These are phyloP conservation scores for Ophiocytium majus DNA, from an alignment of 352 stramenopile species.

Conservation along the genomic window DNA sequence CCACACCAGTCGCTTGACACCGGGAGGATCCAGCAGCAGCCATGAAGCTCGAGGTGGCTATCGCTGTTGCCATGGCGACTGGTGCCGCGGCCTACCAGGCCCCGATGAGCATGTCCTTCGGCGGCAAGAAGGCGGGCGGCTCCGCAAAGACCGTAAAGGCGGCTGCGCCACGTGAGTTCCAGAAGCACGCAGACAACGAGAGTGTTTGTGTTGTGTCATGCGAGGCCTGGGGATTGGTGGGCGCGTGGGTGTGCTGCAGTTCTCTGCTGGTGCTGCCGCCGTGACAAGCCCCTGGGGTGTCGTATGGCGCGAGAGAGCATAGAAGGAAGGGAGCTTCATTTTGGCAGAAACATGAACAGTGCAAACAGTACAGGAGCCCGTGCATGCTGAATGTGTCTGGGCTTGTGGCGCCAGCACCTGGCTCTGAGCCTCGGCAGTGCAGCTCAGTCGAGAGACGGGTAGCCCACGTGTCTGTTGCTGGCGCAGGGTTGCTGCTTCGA, in stretches of 20 bases:
- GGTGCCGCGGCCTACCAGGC: constrained; percentile 21
- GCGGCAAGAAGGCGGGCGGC: constrained; percentile 10
- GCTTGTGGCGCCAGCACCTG: no score
- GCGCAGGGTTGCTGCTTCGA: no score
- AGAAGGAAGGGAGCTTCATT: neutral
- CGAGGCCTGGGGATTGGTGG: neutral
- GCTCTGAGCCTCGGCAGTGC: no score
- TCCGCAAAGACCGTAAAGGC: constrained; percentile 10
- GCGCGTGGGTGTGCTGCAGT: neutral
- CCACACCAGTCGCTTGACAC: no score
- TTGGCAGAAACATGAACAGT: neutral
- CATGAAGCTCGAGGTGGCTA: no score
- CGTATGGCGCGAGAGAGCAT: neutral
- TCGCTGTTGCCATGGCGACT: no score
- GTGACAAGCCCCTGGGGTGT: neutral
- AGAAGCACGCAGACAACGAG: neutral
- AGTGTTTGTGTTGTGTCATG: neutral
- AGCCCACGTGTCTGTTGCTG: no score
- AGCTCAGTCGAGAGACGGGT: no score
- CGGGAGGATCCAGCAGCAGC: no score
- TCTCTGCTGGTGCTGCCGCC: neutral
- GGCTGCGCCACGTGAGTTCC: constrained; percentile 6
- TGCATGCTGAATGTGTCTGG: no score
- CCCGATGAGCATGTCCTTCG: constrained; percentile 12
- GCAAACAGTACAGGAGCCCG: no score